phyloP scores from a whole-genome alignment of 1,284 basidiomycete species.

The Termitomyces sp. region DNA sequence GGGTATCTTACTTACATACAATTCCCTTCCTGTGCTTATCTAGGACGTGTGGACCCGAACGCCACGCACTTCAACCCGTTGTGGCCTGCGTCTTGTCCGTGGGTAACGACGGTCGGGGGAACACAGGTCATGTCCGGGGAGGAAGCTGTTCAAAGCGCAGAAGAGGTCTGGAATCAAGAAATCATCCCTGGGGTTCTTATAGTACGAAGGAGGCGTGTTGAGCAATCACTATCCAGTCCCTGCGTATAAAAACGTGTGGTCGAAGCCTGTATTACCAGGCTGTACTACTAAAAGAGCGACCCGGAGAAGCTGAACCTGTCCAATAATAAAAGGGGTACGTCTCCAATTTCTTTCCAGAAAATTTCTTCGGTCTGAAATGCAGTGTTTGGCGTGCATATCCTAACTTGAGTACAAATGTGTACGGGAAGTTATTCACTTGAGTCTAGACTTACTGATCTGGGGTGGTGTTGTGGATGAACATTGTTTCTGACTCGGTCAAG shows the following conservation, averaged over 20 bases:
- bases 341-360: conserved; percentile 7
- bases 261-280: conserved; percentile 21
- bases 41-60: conserved; percentile 34
- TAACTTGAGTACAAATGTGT: conserved; percentile 42
- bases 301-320: conserved; percentile 23
- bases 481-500: conserved; percentile 27
- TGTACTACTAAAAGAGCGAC: conserved; percentile 21
- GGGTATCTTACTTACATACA: background rate
- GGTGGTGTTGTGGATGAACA: conserved; percentile 25
- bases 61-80: conserved; percentile 14
- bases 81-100: conserved; percentile 48
- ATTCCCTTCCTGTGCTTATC: conserved; percentile 9
- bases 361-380: background rate
- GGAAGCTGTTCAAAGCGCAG: conserved; percentile 32
- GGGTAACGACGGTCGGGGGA: conserved; percentile 49
- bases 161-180: conserved; percentile 35
- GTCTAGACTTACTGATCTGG: conserved; percentile 24
- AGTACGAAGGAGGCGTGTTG: conserved; percentile 47
- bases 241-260: conserved; percentile 32
- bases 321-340: conserved; percentile 25
- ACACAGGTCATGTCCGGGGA: conserved; percentile 42
- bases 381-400: conserved; percentile 39
- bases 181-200: conserved; percentile 31
- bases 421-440: conserved; percentile 4
- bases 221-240: conserved; percentile 39